Evolutionary conservation across 2,329 filamentous ascomycete species (phyloP).

Genomic region (Taxawa tesnikishii): DNA sequence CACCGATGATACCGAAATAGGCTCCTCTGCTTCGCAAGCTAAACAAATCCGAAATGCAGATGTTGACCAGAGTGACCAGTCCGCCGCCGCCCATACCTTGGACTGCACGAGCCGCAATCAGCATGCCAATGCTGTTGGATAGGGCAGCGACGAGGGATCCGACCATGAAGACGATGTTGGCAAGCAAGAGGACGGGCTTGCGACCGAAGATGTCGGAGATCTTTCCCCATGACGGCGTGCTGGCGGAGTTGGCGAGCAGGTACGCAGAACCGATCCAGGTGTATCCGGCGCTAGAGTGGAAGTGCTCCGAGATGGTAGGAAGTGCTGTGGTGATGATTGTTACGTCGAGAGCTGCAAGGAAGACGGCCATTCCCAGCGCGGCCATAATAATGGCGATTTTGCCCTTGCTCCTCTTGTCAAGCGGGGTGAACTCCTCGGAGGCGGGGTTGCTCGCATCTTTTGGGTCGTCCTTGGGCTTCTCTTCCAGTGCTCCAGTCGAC

Average conservation of each 20-base stretch:
- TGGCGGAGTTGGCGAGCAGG: conserved; percentile 34
- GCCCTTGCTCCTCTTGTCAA: conserved; percentile 19
- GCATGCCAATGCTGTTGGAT: conserved; percentile 46
- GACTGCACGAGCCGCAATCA: conserved; percentile 48
- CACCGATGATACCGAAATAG: conserved; percentile 53
- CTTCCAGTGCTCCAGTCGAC: conserved; percentile 4
- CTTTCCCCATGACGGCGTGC: conserved; percentile 49
- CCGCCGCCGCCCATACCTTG: conserved; percentile 55
- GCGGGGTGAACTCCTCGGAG: no score
- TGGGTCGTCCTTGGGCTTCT: conserved; percentile 10
- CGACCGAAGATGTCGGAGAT: conserved; percentile 56
- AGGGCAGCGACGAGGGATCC: conserved; percentile 50
- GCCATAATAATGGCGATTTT: conserved; percentile 38
- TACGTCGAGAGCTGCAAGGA: conserved; percentile 49
- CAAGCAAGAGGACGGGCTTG: conserved; percentile 48
- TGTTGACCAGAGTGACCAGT: conserved; percentile 51
- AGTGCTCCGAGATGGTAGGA: conserved; percentile 45
- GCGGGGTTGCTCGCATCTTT: conserved; percentile 8
- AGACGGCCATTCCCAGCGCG: conserved; percentile 40
- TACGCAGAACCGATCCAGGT: conserved; percentile 43
- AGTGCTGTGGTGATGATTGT: conserved; percentile 52
- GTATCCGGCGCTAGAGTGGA: conserved; percentile 37
- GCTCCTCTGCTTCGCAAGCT: conserved; percentile 42
- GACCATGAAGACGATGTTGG: conserved; percentile 49
- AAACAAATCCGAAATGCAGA: conserved; percentile 52